A percentile compares a stretch with the other conserved stretches of the same genome.
These are phyloP conservation scores for Panus rudis DNA, from an alignment of 768 basidiomycete species.

Conservation along the genomic window DNA sequence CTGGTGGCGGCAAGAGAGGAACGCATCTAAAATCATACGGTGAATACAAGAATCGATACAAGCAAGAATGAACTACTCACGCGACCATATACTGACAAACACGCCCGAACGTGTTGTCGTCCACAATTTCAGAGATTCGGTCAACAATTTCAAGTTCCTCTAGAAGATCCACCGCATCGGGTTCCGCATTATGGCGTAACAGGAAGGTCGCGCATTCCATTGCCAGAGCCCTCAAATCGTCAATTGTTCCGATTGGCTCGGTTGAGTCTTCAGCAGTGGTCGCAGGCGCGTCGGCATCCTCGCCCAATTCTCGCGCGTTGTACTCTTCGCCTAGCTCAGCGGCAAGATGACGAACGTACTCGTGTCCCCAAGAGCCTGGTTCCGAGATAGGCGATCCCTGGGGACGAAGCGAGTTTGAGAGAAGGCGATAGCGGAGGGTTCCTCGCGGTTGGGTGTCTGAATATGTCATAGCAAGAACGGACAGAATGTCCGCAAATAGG, in stretches of 20 bases:
- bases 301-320: conserved; percentile 55
- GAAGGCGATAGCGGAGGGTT: conserved; percentile 87
- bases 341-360: conserved; percentile 95
- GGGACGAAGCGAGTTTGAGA: conserved; percentile 66
- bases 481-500: conserved; percentile 93
- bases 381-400: conserved; percentile 65
- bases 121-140: conserved; percentile 69
- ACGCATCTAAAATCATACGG: conserved; percentile 60
- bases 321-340: conserved; percentile 96
- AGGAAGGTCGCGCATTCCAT: conserved; percentile 86
- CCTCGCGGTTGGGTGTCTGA: conserved; percentile 96
- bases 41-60: conserved; percentile 4
- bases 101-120: conserved; percentile 79
- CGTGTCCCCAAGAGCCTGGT: conserved; percentile 98
- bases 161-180: conserved; percentile 93
- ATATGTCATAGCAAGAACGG: conserved; percentile 99
- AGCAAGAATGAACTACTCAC: conserved; percentile 33
- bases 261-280: conserved; percentile 13
- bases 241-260: conserved; percentile 50
- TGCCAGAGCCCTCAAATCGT: conserved; percentile 71
- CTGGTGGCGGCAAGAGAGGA: conserved; percentile 84
- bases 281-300: conserved; percentile 13
- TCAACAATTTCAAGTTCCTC: conserved; percentile 90
- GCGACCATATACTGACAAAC: conserved; percentile 97
- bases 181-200: conserved; percentile 91